These are phyloP conservation scores for Colletotrichum sp. DNA, from an alignment of 2,329 filamentous ascomycete genomes.

Conservation along the genomic window DNA sequence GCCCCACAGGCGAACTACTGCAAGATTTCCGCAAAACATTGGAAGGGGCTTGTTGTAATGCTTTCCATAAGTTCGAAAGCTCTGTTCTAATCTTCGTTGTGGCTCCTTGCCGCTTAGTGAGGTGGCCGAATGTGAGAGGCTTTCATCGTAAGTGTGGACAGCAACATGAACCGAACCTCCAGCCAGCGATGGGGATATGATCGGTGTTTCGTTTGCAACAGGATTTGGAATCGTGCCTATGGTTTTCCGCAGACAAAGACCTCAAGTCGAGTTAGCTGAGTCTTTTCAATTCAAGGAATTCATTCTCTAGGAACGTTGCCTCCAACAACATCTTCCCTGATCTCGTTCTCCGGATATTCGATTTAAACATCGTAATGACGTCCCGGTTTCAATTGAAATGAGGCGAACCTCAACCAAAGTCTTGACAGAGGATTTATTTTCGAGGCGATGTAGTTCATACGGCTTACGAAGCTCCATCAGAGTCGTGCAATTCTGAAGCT, in stretches of 20 bases:
- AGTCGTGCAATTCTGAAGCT: background rate
- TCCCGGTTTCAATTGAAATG: background rate
- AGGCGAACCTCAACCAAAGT: background rate
- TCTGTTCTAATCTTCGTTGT: accelerated
- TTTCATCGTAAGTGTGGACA: background rate
- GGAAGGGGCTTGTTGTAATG: background rate
- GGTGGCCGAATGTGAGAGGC: background rate
- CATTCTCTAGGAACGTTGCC: background rate
- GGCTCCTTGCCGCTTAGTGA: background rate
- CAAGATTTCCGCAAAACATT: background rate
- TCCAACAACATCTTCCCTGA: background rate
- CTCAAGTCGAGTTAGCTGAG: background rate
- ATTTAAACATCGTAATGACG: background rate
- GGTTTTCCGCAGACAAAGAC: background rate
- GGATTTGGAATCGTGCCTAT: background rate
- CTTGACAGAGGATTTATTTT: background rate
- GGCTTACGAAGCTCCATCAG: background rate
- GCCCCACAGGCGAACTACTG: background rate
- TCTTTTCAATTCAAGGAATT: background rate
- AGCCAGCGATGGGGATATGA: background rate
- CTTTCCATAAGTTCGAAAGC: accelerated
- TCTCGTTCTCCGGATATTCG: background rate
- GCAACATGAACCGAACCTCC: accelerated
- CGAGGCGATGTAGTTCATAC: background rate
- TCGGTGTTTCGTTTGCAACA: background rate